These are phyloP conservation scores for Podospora comata DNA, from an alignment of 495 filamentous ascomycete genomes.

Conservation along the genomic window DNA sequence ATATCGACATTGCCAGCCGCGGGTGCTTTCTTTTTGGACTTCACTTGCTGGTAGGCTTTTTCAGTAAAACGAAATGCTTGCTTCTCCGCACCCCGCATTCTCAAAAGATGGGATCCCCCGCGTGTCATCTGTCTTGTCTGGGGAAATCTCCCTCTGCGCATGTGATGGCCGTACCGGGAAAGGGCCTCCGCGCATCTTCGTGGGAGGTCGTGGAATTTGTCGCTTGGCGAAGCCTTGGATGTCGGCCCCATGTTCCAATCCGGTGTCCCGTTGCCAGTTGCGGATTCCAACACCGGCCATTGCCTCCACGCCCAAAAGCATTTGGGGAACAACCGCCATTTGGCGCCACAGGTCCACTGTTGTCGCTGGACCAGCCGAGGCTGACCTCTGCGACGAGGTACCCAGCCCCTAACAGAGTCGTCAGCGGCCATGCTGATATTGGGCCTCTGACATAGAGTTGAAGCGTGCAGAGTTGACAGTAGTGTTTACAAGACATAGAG, in stretches of 20 bases:
- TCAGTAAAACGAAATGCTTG: background rate
- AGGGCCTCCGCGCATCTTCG: slow-evolving; percentile 8
- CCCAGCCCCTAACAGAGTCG: background rate
- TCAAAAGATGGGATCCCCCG: slow-evolving; percentile 6
- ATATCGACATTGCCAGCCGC: no score
- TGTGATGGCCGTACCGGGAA: slow-evolving; percentile 14
- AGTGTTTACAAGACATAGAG: background rate
- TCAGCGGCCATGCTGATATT: background rate
- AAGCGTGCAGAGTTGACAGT: background rate
- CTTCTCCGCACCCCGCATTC: slow-evolving; percentile 15
- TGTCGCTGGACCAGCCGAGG: slow-evolving; percentile 20
- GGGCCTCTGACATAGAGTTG: background rate
- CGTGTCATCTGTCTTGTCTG: slow-evolving; percentile 9
- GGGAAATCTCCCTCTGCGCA: slow-evolving; percentile 2
- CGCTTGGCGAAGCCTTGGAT: slow-evolving; percentile 6
- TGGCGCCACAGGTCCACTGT: slow-evolving; percentile 15
- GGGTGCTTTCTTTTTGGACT: background rate
- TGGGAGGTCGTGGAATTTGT: slow-evolving; percentile 8
- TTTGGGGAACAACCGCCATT: background rate
- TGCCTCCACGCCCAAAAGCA: background rate
- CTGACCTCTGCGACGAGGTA: slow-evolving; percentile 15
- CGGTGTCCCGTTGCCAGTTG: background rate
- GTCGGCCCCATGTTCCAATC: slow-evolving; percentile 2
- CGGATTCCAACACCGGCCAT: slow-evolving; percentile 12
- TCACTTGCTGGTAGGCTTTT: background rate